phyloP scores from a whole-genome alignment of 1,284 basidiomycete genomes.

The Puccinia horiana region DNA sequence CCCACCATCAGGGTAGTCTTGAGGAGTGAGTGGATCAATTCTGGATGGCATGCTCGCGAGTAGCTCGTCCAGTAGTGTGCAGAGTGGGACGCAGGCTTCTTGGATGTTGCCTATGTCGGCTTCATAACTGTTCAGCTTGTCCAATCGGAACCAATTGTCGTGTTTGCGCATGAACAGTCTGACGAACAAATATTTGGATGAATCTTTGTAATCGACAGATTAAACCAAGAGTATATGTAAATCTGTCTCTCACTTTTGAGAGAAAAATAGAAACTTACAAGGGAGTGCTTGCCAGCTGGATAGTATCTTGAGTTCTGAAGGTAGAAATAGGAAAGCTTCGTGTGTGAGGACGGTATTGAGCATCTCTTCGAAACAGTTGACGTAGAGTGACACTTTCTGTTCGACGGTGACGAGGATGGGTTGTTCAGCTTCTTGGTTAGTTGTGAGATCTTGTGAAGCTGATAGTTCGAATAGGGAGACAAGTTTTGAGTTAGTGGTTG shows the following conservation, averaged over 20 bases:
- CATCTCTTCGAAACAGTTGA: slow-evolving; percentile 39
- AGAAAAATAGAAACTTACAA: neutral
- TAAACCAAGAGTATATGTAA: neutral
- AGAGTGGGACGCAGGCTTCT: slow-evolving; percentile 8
- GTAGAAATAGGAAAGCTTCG: slow-evolving; percentile 32
- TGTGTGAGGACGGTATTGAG: slow-evolving; percentile 23
- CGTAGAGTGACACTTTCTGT: slow-evolving; percentile 34
- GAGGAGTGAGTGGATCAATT: neutral
- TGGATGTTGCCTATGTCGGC: slow-evolving; percentile 12
- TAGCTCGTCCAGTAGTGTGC: neutral
- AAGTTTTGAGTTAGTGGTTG: slow-evolving; percentile 54
- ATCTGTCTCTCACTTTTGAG: neutral
- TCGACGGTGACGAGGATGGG: slow-evolving; percentile 21
- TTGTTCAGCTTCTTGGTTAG: neutral
- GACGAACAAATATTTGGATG: slow-evolving; percentile 41
- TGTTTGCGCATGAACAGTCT: slow-evolving; percentile 48
- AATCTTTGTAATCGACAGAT: neutral
- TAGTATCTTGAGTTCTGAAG: slow-evolving; percentile 9
- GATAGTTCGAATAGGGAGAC: slow-evolving; percentile 53
- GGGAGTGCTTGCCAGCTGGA: slow-evolving; percentile 29
- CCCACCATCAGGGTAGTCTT: neutral
- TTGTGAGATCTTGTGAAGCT: neutral
- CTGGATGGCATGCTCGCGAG: neutral
- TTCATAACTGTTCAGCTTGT: slow-evolving; percentile 30
- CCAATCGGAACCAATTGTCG: slow-evolving; percentile 42